Percentiles rank a stretch among this genome's conserved stretches.
Evolutionary conservation across 805 yeast species (phyloP).

Genomic region (Myxozyma melibiosi): DNA sequence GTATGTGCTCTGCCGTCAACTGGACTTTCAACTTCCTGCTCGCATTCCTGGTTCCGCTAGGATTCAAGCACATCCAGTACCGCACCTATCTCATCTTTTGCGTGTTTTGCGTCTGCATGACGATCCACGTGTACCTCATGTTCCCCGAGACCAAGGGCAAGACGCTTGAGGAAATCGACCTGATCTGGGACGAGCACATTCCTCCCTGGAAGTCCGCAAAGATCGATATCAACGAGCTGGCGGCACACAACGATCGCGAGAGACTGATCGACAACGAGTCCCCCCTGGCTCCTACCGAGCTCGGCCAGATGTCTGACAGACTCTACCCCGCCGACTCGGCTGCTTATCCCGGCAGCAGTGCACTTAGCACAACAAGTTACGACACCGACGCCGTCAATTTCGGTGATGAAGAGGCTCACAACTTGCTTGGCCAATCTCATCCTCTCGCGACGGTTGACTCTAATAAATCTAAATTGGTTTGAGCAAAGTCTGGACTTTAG

Average conservation of each 20-base stretch:
- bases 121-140: slow-evolving; percentile 51
- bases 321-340: neutral
- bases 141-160: slow-evolving; percentile 75
- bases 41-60: slow-evolving; percentile 46
- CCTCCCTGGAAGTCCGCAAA: slow-evolving; percentile 44
- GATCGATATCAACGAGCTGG: slow-evolving; percentile 59
- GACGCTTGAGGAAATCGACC: slow-evolving; percentile 70
- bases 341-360: too few relatives aligned
- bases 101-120: slow-evolving; percentile 53
- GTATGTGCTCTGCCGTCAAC: slow-evolving; percentile 61
- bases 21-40: slow-evolving; percentile 68
- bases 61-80: slow-evolving; percentile 60
- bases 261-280: neutral
- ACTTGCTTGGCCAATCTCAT: neutral
- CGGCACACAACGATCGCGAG: neutral
- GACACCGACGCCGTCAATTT: slow-evolving; percentile 9
- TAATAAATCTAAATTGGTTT: neutral
- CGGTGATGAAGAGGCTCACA: slow-evolving; percentile 3
- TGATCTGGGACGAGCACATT: slow-evolving; percentile 14
- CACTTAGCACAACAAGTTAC: slow-evolving; percentile 4
- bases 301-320: neutral
- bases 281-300: neutral
- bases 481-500: too few relatives aligned
- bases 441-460: neutral
- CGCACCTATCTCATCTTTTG: slow-evolving; percentile 61